Evolutionary conservation across 257 asterid genomes (phyloP), one percentile per base, ranked within the genome.

Genomic region (Eucommia ulmoides): DNA sequence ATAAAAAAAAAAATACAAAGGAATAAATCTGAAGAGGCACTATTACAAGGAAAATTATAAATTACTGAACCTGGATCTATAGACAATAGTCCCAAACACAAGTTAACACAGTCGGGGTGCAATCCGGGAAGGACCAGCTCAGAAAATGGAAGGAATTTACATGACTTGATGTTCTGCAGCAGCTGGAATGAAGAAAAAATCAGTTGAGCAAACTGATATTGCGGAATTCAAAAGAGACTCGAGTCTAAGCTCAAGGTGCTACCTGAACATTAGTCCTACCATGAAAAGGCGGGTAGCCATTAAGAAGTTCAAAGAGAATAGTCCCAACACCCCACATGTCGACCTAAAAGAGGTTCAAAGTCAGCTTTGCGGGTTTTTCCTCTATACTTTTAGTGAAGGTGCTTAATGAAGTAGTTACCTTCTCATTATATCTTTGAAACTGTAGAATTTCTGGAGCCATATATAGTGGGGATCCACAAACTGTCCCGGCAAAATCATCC

Each of bases 381-480:
- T n/a, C n/a, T n/a, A n/a, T n/a, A n/a, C n/a, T n/a, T n/a, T n/a
- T n/a, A n/a, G n/a, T n/a, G n/a, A n/a, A n/a, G n/a, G n/a, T n/a
- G n/a, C n/a, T n/a, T 45, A 45, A 49, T 19, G n/a, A 42, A 16
- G 16, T 48, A 38, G 47, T 49, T 20, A 78, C 80, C 82, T 74
- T 78, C 16, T 53, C 63, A 53, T 74, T 62, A 47, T 74, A 74
- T 53, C 53, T 74, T 64, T 65, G 76, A 48, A 77, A 77, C 59
- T 71, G 73, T 24, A 77, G 68, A 58, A 77, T 59, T 65, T 77
- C 81, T 22, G 82, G 82, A 65, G 82, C 79, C 81, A 77, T 77
- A 73, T 74, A 74, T 33, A 70, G 60, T 44, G 74, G 74, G 23
- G 85, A 64, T 6, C 85, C 79, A 54, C 85, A 74, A 23, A 70